Conservation (phyloP, 768 basidiomycete species). For the Strobilomyces echinocephalus region DNA sequence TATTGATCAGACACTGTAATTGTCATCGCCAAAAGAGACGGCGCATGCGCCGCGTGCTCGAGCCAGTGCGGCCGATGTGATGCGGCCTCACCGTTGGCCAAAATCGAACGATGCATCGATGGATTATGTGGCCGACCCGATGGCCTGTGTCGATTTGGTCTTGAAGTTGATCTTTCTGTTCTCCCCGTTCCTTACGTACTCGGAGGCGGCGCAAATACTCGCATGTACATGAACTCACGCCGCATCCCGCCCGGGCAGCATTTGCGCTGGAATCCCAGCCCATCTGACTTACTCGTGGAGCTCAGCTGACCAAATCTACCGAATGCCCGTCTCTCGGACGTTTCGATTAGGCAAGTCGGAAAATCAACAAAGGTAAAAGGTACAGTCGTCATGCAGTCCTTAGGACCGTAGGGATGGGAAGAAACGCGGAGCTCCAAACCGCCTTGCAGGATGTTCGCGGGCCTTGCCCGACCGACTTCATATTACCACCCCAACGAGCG, state of each 20-base stretch:
- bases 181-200: background rate
- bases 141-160: slow-evolving; percentile 3
- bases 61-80: background rate
- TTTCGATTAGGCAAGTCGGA: background rate
- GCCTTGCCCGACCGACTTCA: background rate
- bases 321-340: slow-evolving; percentile 5
- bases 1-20: background rate
- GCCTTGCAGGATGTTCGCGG: background rate
- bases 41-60: background rate
- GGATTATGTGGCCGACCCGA: background rate
- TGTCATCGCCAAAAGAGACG: background rate
- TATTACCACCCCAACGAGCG: background rate
- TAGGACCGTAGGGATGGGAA: slow-evolving; percentile 8
- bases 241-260: too few relatives aligned
- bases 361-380: background rate
- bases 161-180: background rate
- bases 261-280: background rate
- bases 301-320: slow-evolving; percentile 7
- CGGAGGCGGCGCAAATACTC: background rate
- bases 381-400: slow-evolving; percentile 13
- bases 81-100: background rate
- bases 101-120: background rate
- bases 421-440: background rate
- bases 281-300: background rate
- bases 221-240: too few relatives aligned